Conservation (phyloP, 306 rosid genomes). For the Sophora flavescens region DNA sequence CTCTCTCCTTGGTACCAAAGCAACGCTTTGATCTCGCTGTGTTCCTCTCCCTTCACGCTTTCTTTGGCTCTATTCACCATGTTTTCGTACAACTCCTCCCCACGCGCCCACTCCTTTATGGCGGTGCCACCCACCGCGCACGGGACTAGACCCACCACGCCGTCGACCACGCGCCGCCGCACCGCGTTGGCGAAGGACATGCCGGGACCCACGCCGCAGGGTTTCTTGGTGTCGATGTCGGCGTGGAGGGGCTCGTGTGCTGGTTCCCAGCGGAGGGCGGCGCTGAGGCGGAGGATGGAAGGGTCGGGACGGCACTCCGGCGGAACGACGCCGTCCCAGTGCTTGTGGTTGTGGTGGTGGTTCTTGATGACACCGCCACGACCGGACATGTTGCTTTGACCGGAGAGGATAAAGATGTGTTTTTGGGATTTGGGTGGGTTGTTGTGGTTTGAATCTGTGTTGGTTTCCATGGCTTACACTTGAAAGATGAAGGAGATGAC, state of each 20-base stretch:
- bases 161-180: constrained; percentile 48
- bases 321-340: constrained; percentile 83
- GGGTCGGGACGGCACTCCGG: constrained; percentile 63
- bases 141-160: constrained; percentile 69
- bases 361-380: constrained; percentile 71
- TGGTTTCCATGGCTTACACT: constrained; percentile 38
- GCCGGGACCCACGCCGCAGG: constrained; percentile 84
- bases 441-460: neutral
- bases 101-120: constrained; percentile 92
- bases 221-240: constrained; percentile 73
- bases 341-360: constrained; percentile 27
- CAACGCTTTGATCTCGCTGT: constrained; percentile 61
- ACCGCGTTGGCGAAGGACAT: constrained; percentile 73
- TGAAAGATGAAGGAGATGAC: neutral
- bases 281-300: constrained; percentile 66
- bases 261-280: constrained; percentile 66
- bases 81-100: constrained; percentile 69
- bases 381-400: constrained; percentile 96
- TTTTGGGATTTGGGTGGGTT: constrained; percentile 23
- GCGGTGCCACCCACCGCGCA: constrained; percentile 93
- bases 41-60: constrained; percentile 55
- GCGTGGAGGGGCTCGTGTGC: constrained; percentile 81
- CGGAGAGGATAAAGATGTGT: constrained; percentile 83
- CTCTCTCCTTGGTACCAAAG: constrained; percentile 93
- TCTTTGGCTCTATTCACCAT: constrained; percentile 73